Percentiles rank a stretch among this genome's conserved stretches.
These are phyloP conservation scores for Chrysanthemum makinoi DNA, from an alignment of 129 eudicot species.

Conservation along the genomic window DNA sequence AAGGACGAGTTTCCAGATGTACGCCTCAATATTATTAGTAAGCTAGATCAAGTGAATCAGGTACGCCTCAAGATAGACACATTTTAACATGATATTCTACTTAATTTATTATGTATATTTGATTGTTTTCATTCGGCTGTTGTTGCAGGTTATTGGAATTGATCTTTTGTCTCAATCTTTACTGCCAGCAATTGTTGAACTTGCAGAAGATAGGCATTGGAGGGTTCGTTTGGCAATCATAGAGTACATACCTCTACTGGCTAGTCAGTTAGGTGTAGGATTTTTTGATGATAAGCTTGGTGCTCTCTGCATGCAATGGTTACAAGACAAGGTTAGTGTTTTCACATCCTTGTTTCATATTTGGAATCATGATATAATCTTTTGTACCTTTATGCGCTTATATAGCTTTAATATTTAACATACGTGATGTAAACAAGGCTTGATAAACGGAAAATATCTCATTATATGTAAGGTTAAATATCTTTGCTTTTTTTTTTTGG, in stretches of 20 bases:
- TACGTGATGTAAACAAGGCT: not conserved
- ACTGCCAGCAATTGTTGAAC: constrained; percentile 96
- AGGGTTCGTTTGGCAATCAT: constrained; percentile 97
- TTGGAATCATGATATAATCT: not conserved
- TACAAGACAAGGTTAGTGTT: constrained; percentile 87
- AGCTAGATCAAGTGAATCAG: constrained; percentile 99
- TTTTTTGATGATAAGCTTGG: constrained; percentile 99
- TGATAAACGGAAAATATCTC: not conserved
- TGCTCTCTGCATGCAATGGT: constrained; percentile 98
- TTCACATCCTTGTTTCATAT: not conserved
- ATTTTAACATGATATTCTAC: not conserved
- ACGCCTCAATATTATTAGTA: constrained; percentile 96
- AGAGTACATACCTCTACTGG: constrained; percentile 92
- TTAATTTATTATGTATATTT: not conserved
- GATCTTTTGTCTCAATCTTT: constrained; percentile 92
- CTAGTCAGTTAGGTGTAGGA: constrained; percentile 97
- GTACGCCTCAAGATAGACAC: constrained; percentile 27
- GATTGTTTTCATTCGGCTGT: not conserved
- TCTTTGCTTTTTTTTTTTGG: not conserved
- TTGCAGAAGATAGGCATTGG: constrained; percentile 99
- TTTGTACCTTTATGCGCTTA: not conserved
- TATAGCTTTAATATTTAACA: not conserved
- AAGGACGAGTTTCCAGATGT: constrained; percentile 99
- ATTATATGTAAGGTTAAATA: not conserved
- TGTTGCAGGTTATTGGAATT: constrained; percentile 89